phyloP scores from a whole-genome alignment of 306 rosid species.

The Astragalus glycyphyllos region DNA sequence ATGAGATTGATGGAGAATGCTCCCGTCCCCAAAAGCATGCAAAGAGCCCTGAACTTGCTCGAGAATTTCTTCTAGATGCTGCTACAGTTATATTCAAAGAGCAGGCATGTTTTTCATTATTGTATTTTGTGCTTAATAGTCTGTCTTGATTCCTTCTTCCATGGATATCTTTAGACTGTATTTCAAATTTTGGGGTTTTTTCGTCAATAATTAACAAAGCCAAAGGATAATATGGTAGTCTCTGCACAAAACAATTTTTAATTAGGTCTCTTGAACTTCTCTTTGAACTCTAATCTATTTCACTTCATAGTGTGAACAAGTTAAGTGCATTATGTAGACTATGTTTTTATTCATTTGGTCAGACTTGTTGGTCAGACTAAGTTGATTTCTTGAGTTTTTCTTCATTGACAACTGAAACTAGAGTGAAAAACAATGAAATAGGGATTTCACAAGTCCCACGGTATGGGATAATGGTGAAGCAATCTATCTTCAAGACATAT shows the following conservation, averaged over 20 bases:
- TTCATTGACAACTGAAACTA: neutral
- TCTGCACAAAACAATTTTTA: slow-evolving; percentile 1
- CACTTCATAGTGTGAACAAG: slow-evolving; percentile 10
- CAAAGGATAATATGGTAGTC: slow-evolving; percentile 16
- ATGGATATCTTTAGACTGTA: slow-evolving; percentile 18
- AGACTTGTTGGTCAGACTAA: slow-evolving; percentile 2
- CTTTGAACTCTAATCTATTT: slow-evolving; percentile 6
- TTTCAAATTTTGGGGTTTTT: slow-evolving; percentile 9
- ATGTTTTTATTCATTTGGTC: slow-evolving; percentile 13
- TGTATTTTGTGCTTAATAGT: slow-evolving; percentile 14
- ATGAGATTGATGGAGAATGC: slow-evolving; percentile 97
- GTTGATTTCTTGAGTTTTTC: slow-evolving; percentile 29
- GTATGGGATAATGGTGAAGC: neutral
- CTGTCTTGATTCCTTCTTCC: slow-evolving; percentile 12
- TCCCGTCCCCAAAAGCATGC: slow-evolving; percentile 99
- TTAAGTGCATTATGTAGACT: slow-evolving; percentile 1
- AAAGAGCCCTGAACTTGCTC: slow-evolving; percentile 99
- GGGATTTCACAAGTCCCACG: neutral
- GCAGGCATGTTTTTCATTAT: slow-evolving; percentile 67
- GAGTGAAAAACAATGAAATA: neutral
- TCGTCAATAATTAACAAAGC: neutral
- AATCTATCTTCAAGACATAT: neutral
- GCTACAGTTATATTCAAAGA: slow-evolving; percentile 97
- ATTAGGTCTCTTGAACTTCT: slow-evolving; percentile 1
- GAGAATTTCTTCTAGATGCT: slow-evolving; percentile 96